phyloP scores from a whole-genome alignment of 768 basidiomycete genomes.

The Termitomyces sp. region DNA sequence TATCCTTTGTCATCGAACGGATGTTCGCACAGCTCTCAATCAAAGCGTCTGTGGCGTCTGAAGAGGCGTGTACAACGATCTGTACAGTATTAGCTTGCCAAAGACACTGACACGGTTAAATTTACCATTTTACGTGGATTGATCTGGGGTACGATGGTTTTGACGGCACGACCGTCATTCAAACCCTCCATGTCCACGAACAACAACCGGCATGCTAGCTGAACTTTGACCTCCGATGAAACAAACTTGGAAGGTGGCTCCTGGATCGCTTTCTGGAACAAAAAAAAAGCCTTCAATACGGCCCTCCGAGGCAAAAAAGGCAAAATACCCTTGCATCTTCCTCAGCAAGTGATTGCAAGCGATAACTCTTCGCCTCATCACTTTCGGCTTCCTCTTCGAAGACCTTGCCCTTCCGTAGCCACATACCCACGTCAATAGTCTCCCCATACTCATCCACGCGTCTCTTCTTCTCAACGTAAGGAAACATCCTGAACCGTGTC shows the following conservation, averaged over 20 bases:
- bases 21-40: constrained; percentile 80
- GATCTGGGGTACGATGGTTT: constrained; percentile 94
- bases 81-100: constrained; percentile 25
- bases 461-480: constrained; percentile 89
- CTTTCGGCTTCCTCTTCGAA: constrained; percentile 88
- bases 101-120: not conserved
- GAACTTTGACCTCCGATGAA: constrained; percentile 68
- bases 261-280: constrained; percentile 57
- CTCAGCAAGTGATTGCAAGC: constrained; percentile 62
- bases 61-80: constrained; percentile 86
- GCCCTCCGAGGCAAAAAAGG: not conserved
- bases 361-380: constrained; percentile 75
- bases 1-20: constrained; percentile 89
- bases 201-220: constrained; percentile 80
- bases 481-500: constrained; percentile 95
- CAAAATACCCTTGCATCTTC: constrained; percentile 72
- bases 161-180: constrained; percentile 95
- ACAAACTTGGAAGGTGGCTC: constrained; percentile 94
- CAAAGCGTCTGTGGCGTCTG: constrained; percentile 64
- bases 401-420: constrained; percentile 88
- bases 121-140: constrained; percentile 93
- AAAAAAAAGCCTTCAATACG: not conserved
- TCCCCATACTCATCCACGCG: constrained; percentile 96
- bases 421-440: constrained; percentile 91
- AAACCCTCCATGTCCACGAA: constrained; percentile 97